These are phyloP conservation scores for Coemansia sp. DNA, from an alignment of 192 early-diverging fungal genomes.

Conservation along the genomic window DNA sequence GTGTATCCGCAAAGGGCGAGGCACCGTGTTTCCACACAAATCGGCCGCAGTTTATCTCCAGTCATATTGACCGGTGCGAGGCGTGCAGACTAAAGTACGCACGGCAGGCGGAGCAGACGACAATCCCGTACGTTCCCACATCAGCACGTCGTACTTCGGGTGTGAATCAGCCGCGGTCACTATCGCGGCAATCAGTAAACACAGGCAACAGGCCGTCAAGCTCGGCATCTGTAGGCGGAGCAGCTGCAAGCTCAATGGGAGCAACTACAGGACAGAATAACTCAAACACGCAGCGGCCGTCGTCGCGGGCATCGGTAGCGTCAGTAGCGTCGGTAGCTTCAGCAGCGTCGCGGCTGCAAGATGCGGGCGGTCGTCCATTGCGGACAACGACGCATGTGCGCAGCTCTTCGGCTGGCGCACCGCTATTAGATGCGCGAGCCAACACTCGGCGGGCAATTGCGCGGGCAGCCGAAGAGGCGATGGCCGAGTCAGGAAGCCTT, in stretches of 20 bases:
- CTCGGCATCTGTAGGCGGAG: slow-evolving; percentile 26
- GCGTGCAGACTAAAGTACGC: slow-evolving; percentile 54
- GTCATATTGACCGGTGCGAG: slow-evolving; percentile 54
- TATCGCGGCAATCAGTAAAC: slow-evolving; percentile 38
- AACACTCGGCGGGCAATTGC: slow-evolving; percentile 28
- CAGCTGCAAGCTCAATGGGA: slow-evolving; percentile 8
- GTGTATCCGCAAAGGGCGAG: slow-evolving; percentile 27
- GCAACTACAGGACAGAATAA: slow-evolving; percentile 14
- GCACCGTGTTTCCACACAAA: slow-evolving; percentile 54
- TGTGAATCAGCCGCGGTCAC: slow-evolving; percentile 25
- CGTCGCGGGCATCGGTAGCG: slow-evolving; percentile 36
- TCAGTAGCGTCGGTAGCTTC: slow-evolving; percentile 31
- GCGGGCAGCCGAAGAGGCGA: slow-evolving; percentile 21
- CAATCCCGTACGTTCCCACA: slow-evolving; percentile 35
- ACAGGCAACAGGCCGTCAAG: slow-evolving; percentile 27
- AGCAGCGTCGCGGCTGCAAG: slow-evolving; percentile 19
- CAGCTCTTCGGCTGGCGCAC: slow-evolving; percentile 48
- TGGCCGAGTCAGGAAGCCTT: not conserved
- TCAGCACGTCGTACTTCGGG: slow-evolving; percentile 34
- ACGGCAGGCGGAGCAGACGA: slow-evolving; percentile 46
- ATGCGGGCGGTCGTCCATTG: slow-evolving; percentile 4
- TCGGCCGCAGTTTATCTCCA: slow-evolving; percentile 53
- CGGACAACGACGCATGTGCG: slow-evolving; percentile 27
- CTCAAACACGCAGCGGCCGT: slow-evolving; percentile 22
- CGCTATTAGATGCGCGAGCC: slow-evolving; percentile 22